phyloP scores from a whole-genome alignment of 768 basidiomycete species.

The Tubosaeta brunneosetosa region DNA sequence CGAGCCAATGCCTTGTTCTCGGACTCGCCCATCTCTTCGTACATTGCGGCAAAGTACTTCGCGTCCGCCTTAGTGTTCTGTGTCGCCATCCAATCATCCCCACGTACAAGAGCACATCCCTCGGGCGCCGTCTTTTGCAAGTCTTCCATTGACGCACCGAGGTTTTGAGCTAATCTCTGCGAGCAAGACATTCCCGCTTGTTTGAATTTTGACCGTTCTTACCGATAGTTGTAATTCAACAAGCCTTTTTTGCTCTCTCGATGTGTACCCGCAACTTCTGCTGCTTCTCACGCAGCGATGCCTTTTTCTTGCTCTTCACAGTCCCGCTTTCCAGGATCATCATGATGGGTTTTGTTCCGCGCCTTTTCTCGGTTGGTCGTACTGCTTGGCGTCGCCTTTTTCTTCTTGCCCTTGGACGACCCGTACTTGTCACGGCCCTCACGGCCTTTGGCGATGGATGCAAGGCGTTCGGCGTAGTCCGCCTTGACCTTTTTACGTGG shows the following conservation, averaged over 20 bases:
- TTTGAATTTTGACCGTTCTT: too few relatives aligned
- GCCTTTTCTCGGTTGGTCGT: conserved; percentile 91
- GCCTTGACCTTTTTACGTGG: conserved; percentile 91
- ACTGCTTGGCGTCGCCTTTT: conserved; percentile 74
- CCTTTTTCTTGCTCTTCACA: conserved; percentile 78
- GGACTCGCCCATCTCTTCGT: too few relatives aligned
- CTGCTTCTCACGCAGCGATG: conserved; percentile 77
- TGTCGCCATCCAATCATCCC: too few relatives aligned
- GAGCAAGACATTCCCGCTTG: too few relatives aligned
- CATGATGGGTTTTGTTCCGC: conserved; percentile 93
- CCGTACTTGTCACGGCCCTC: conserved; percentile 95
- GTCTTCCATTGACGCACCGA: too few relatives aligned
- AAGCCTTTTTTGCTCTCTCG: conserved; percentile 57
- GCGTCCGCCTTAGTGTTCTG: too few relatives aligned
- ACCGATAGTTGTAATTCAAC: conserved; percentile 7
- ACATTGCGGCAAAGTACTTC: too few relatives aligned
- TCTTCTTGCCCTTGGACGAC: conserved; percentile 85
- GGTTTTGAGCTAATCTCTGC: too few relatives aligned
- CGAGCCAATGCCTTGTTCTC: too few relatives aligned
- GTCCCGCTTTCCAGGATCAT: conserved; percentile 78
- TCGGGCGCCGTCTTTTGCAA: too few relatives aligned
- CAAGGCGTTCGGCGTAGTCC: conserved; percentile 90
- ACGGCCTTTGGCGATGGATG: conserved; percentile 84
- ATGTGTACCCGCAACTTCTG: conserved; percentile 73
- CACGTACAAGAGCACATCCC: too few relatives aligned